Percentiles rank a stretch among this genome's conserved stretches.
phyloP scores from a whole-genome alignment of 192 early-diverging fungal species.

The Spizellomyces punctatus region DNA sequence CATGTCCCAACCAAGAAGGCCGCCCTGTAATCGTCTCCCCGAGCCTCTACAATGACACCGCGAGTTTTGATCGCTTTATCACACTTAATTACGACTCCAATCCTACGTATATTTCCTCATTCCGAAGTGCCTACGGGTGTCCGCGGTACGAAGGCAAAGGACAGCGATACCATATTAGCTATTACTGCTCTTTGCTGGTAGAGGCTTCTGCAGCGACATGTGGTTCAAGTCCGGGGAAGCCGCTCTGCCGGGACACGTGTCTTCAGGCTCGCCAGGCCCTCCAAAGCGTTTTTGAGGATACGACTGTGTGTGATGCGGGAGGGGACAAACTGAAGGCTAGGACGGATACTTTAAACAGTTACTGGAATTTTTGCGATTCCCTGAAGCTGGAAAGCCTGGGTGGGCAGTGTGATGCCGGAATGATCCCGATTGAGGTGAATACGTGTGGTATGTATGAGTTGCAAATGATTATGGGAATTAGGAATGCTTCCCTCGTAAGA shows the following conservation, averaged over 20 bases:
- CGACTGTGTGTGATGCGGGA: background rate
- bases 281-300: constrained; percentile 3
- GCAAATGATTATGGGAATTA: background rate
- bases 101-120: constrained; percentile 25
- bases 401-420: constrained; percentile 13
- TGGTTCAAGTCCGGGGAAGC: background rate
- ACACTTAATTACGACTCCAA: constrained; percentile 26
- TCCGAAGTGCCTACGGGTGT: constrained; percentile 29
- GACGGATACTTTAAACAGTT: background rate
- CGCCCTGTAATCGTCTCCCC: constrained; percentile 12
- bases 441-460: constrained; percentile 8
- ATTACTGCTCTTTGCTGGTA: constrained; percentile 31
- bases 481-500: background rate
- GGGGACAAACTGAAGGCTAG: background rate
- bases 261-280: constrained; percentile 1
- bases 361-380: background rate
- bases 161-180: constrained; percentile 35
- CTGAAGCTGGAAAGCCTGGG: background rate
- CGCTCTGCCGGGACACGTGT: constrained; percentile 14
- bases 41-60: constrained; percentile 29
- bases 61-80: constrained; percentile 29
- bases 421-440: constrained; percentile 11
- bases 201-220: constrained; percentile 4
- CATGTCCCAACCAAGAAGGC: constrained; percentile 25
- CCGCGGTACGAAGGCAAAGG: constrained; percentile 25